These are phyloP conservation scores for Hanseniaspora thailandica DNA, from an alignment of 805 yeast species.

Conservation along the genomic window DNA sequence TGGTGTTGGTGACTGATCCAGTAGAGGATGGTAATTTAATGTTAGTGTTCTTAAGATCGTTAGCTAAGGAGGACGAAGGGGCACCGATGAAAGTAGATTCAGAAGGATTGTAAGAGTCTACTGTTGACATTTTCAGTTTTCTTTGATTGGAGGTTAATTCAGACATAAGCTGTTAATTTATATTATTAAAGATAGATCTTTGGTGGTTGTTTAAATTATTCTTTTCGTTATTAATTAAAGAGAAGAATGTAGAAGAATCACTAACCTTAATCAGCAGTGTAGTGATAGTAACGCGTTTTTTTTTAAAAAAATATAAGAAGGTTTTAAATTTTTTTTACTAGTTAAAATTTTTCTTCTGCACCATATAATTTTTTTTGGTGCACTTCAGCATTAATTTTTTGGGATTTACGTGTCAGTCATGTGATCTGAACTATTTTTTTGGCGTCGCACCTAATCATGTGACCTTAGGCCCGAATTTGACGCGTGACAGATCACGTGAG, in stretches of 20 bases:
- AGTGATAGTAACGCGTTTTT: neutral
- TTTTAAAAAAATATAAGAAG: neutral
- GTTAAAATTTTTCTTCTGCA: neutral
- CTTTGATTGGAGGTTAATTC: neutral
- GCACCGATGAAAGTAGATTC: conserved; percentile 4
- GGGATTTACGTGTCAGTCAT: neutral
- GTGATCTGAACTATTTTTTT: too few relatives aligned
- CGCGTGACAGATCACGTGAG: neutral
- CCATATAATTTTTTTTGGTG: neutral
- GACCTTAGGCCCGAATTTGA: neutral
- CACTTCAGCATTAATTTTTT: neutral
- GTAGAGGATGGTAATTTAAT: neutral
- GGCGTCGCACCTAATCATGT: neutral
- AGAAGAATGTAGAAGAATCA: too few relatives aligned
- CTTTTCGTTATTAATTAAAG: too few relatives aligned
- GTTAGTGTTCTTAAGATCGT: neutral
- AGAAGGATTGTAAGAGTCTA: neutral
- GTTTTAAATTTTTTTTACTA: too few relatives aligned
- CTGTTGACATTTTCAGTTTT: neutral
- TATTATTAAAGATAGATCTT: too few relatives aligned
- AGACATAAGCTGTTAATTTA: neutral
- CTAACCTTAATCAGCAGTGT: neutral
- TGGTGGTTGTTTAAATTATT: neutral
- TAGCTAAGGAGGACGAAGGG: neutral
- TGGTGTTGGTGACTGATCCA: neutral